Evolutionary conservation across 441 rosid species (phyloP).

Genomic region (Biscutella laevigata): DNA sequence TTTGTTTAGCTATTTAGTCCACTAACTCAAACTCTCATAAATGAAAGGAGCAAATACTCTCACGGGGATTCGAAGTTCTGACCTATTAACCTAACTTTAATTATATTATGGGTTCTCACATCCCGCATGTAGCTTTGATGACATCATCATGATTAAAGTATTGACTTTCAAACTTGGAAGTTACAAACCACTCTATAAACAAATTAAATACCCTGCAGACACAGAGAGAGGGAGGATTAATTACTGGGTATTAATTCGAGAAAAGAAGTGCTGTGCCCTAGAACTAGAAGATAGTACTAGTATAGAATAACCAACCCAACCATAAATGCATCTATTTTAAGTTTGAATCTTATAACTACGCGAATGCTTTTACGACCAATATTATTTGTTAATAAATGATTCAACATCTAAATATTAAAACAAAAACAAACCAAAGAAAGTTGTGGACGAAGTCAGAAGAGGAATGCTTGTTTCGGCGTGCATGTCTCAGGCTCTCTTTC

Average conservation of each 20-base stretch:
- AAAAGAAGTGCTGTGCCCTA: neutral
- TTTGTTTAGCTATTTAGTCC: too few relatives aligned
- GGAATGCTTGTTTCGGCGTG: constrained; percentile 23
- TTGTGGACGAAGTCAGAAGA: constrained; percentile 13
- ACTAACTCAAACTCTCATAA: too few relatives aligned
- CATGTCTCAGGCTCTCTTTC: constrained; percentile 28
- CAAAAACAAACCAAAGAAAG: too few relatives aligned
- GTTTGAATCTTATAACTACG: neutral
- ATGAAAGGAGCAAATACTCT: too few relatives aligned
- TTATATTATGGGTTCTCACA: constrained; percentile 2
- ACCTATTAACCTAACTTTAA: too few relatives aligned
- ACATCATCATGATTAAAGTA: constrained; percentile 10
- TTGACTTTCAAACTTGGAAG: constrained; percentile 16
- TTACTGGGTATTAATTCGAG: constrained; percentile 1
- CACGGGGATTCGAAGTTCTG: too few relatives aligned
- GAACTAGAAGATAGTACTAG: too few relatives aligned
- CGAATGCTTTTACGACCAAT: neutral
- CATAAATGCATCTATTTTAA: neutral
- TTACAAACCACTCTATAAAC: constrained; percentile 8
- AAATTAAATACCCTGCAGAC: constrained; percentile 5
- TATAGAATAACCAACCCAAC: too few relatives aligned
- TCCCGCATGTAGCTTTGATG: constrained; percentile 11
- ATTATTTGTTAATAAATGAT: too few relatives aligned
- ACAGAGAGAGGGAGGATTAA: too few relatives aligned
- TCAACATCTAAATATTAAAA: neutral